A percentile compares a stretch with the other conserved stretches of the same genome.
phyloP scores from a whole-genome alignment of 306 rosid genomes.

The Prunus mongolica region DNA sequence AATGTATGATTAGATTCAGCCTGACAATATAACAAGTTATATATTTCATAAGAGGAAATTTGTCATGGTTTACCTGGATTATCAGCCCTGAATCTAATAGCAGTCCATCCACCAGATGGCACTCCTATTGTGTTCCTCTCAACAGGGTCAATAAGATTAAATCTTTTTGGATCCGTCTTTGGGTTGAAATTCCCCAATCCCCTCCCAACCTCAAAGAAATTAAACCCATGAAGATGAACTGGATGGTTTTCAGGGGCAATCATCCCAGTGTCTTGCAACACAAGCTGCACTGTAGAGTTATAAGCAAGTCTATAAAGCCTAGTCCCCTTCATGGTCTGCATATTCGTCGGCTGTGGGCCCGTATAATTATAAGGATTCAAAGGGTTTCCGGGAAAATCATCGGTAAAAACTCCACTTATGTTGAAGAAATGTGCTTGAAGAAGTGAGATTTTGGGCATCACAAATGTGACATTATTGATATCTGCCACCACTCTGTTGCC shows the following conservation, averaged over 20 bases:
- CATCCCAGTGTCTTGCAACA: conserved; percentile 83
- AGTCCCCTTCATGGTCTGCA: conserved; percentile 59
- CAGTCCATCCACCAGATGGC: conserved; percentile 82
- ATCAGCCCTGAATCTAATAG: conserved; percentile 79
- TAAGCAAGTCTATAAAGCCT: conserved; percentile 68
- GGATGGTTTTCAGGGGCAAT: conserved; percentile 83
- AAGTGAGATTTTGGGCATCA: conserved; percentile 68
- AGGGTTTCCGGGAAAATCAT: conserved; percentile 75
- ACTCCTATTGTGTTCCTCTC: conserved; percentile 83
- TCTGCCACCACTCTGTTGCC: conserved; percentile 63
- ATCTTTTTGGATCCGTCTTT: conserved; percentile 50
- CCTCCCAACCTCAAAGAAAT: conserved; percentile 71
- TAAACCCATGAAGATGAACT: conserved; percentile 79
- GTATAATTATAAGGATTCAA: conserved; percentile 49
- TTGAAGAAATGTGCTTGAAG: conserved; percentile 86
- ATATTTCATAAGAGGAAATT: too few species aligned
- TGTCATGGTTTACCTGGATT: conserved; percentile 61
- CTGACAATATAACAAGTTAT: too few species aligned
- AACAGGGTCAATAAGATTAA: conserved; percentile 75
- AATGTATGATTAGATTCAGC: too few species aligned
- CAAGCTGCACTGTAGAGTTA: conserved; percentile 68
- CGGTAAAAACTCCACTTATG: conserved; percentile 63
- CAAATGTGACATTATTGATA: conserved; percentile 71
- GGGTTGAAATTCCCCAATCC: conserved; percentile 70
- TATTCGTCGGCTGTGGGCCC: conserved; percentile 49